Percentiles rank a stretch among this genome's conserved stretches.
phyloP scores from a whole-genome alignment of 1,284 basidiomycete genomes.

The Trametes pubescens region DNA sequence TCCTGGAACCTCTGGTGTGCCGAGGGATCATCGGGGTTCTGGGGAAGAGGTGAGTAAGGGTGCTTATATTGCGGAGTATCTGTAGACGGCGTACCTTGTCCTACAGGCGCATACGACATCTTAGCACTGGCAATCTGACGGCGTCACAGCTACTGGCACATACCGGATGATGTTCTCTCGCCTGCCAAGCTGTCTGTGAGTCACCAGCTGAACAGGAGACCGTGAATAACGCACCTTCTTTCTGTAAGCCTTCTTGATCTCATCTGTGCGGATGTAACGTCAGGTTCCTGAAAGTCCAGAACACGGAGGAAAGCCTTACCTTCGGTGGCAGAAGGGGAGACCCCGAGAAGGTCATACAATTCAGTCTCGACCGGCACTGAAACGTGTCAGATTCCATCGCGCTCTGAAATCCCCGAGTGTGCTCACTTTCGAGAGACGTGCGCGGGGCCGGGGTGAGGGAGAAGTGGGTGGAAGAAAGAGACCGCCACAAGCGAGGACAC shows the following conservation, averaged over 20 bases:
- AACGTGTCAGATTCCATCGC: not conserved
- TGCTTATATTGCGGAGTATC: too few relatives aligned
- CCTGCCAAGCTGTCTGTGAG: slow-evolving; percentile 55
- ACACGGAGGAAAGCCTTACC: slow-evolving; percentile 49
- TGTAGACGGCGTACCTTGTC: slow-evolving; percentile 61
- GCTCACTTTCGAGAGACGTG: not conserved
- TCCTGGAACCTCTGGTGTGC: slow-evolving; percentile 87
- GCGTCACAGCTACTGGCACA: slow-evolving; percentile 43
- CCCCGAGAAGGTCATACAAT: slow-evolving; percentile 84
- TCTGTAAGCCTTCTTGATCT: slow-evolving; percentile 94
- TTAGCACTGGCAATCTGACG: slow-evolving; percentile 7
- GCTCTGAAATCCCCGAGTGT: too few relatives aligned
- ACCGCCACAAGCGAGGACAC: slow-evolving; percentile 1
- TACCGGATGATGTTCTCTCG: slow-evolving; percentile 91
- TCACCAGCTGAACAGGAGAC: slow-evolving; percentile 12
- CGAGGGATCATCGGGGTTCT: slow-evolving; percentile 84
- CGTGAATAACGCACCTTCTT: slow-evolving; percentile 68
- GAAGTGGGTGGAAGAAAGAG: slow-evolving; percentile 4
- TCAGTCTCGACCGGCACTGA: slow-evolving; percentile 78
- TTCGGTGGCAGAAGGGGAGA: slow-evolving; percentile 73
- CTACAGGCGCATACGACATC: slow-evolving; percentile 43
- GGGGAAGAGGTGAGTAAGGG: slow-evolving; percentile 14
- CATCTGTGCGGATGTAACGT: slow-evolving; percentile 54
- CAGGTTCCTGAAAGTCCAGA: slow-evolving; percentile 16
- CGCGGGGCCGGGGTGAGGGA: not conserved